Conservation (phyloP, 768 basidiomycete genomes). For the Termitomyces sp. region DNA sequence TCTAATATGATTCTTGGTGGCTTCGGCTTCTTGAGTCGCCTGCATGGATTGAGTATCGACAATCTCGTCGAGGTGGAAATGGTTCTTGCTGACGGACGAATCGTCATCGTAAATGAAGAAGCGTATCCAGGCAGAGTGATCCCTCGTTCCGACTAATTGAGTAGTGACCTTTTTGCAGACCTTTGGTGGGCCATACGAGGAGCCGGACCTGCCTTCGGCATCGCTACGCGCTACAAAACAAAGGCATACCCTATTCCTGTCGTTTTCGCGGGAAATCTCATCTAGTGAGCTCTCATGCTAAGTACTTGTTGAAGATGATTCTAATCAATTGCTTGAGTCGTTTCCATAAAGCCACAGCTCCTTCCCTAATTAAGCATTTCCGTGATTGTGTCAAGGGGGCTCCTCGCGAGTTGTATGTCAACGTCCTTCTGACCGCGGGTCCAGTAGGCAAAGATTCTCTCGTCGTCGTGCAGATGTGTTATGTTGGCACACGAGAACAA, state of each 20-base stretch:
- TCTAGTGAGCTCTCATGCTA: constrained; percentile 58
- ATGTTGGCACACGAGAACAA: constrained; percentile 68
- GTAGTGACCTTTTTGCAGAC: constrained; percentile 35
- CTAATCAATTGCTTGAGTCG: constrained; percentile 42
- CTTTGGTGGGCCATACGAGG: constrained; percentile 88
- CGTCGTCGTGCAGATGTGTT: constrained; percentile 90
- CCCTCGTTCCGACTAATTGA: not conserved
- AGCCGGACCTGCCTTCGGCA: constrained; percentile 76
- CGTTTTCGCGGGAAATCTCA: constrained; percentile 88
- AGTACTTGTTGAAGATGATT: not conserved
- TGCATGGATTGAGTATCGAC: constrained; percentile 85
- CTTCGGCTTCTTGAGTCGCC: constrained; percentile 81
- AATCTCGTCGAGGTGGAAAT: constrained; percentile 89
- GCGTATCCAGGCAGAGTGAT: constrained; percentile 55
- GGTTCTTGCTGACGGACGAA: constrained; percentile 86
- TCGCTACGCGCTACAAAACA: constrained; percentile 87
- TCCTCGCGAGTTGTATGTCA: constrained; percentile 84
- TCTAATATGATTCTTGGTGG: constrained; percentile 82
- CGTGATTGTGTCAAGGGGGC: constrained; percentile 90
- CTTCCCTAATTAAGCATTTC: constrained; percentile 86
- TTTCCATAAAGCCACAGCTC: constrained; percentile 82
- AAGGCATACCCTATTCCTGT: constrained; percentile 86
- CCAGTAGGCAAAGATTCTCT: constrained; percentile 80
- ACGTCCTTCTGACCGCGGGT: constrained; percentile 86
- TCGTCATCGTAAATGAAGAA: constrained; percentile 69